Evolutionary conservation across 2,329 filamentous ascomycete genomes (phyloP), one percentile per base, ranked within the genome.

Genomic region (Talaromyces sp.): DNA sequence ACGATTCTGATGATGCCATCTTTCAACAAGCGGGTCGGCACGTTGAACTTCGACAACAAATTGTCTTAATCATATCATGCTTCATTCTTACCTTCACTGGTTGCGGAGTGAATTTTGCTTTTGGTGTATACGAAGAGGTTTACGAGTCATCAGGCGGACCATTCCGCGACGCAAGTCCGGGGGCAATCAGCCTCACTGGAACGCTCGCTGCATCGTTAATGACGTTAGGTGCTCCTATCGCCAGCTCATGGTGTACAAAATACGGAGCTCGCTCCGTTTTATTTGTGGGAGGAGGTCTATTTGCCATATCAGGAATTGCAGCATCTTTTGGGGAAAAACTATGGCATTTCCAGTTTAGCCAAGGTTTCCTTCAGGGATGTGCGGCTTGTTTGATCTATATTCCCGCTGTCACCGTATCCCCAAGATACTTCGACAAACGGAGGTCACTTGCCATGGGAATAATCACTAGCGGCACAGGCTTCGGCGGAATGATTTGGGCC

Each of bases 61-160:
- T 59, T 24, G 22, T 43, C 3, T n/a, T 59, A 13, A 33, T 33
- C 9, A 11, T 59, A 3, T 59, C 35, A 41, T 59, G 73, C 43
- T 75, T 74, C 57, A 67, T 71, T 14, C 68, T 75, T 9, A 77
- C 74, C 67, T 74, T 77, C 62, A 77, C 75, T n/a, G 73, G 71
- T 35, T 77, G 76, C 62, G 75, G 75, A 11, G 71, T 79, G 14
- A 72, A 75, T 59, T 80, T 81, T 67, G 70, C 75, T n/a, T 80
- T 77, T 57, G 78, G 78, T 14, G 75, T 80, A 35, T 80, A 78
- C 60, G 76, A 80, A 69, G 76, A 73, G 2, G 73, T 79, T 8
- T 80, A 80, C 58, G 75, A 79, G 66, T 69, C 73, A 35, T 72
- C 78, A 71, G 66, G 62, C 19, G 75, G 70, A 0, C 77, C 78